Evolutionary conservation across 768 basidiomycete species (phyloP), one percentile per base, ranked within the genome.

Genomic region (Pleurotus djamor): DNA sequence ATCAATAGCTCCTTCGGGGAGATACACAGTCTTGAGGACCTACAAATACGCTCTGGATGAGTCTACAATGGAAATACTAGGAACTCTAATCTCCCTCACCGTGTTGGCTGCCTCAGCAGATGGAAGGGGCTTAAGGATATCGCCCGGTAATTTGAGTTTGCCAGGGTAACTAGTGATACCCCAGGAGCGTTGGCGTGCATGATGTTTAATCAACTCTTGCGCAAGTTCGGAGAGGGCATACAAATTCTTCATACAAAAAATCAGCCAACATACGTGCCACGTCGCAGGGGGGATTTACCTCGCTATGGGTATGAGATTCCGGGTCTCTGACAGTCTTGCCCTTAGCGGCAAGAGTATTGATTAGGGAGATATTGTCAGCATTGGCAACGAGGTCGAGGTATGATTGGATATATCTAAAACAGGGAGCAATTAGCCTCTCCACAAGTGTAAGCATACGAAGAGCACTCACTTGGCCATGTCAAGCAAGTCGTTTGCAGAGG

Each of bases 161-260:
- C 88, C 91, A 0, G 93, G 94, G 70, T 91, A 91, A 35, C 86
- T 89, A 57, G 85, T 77, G 3, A 98, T 73, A 3, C 79, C 80
- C 94, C 96, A 98, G 3, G 81, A 80, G 59, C 89, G 83, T 12
- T 72, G 58, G 36, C 84, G 81, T 0, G 86, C 85, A n/a, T 83
- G 82, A 0, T 79, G 73, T 66, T 88, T 90, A 71, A 98, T 89
- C 36, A 97, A 75, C 64, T 92, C 85, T 72, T 97, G 93, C 0
- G 96, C 89, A 6, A 98, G 79, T 65, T 99, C 97, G 63, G 91
- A 87, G 59, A 93, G 78, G 7, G 86, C 80, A 67, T 97, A 98
- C 43, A 99, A 77, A 69, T 93, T 91, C 96, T 97, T 64, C 35
- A 35, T 45, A 21, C 48, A 4, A 38, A 5, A 59, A 36, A 33